Base-by-base conservation (phyloP, 1,284 basidiomycete genomes). In the Trichosporon inkin region DNA sequence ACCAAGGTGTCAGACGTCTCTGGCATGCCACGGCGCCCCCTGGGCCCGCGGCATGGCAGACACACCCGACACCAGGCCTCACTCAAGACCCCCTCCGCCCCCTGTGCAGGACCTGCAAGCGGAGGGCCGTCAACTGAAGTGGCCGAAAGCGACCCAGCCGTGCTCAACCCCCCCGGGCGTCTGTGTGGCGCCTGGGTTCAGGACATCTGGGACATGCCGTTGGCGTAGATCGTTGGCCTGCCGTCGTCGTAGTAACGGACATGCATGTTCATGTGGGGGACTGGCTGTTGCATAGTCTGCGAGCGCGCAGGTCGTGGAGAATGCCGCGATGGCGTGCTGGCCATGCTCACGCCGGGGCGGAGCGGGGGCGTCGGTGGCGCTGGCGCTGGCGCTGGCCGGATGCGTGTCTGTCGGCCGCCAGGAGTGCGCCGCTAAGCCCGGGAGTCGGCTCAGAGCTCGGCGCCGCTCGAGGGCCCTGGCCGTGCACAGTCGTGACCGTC, bases 51-150 rank as follows among this genome's bases (percentile, higher is more conserved):
- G 10, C 40, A 44, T 44, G 40, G 40, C 40, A 44, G 51, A 53
- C 51, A 10, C n/a, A 10, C 20, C 51, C 8, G 51, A 17, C 16
- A 19, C 16, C 40, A 16, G 61, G 59, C 24, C 69, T 67, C 53
- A 72, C 69, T 63, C 62, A 63, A 58, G 59, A 53, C 58, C 57
- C 62, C 54, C 56, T 40, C 38, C 51, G 44, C 44, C 24, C 56
- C 37, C 47, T 24, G 51, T 20, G 14, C 19, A 35, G 53, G 28
- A 49, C 8, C 10, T 13, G 7, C 55, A 60, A 60, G 59, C 55
- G 53, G 54, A 19, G 56, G 56, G 51, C 5, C 24, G 62, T 61
- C 62, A 63, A 63, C 62, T 63, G 57, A 55, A 60, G 36, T 39
- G 39, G 58, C 62, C 58, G 6, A 63, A 5, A 63, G 14, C 17